Conservation (phyloP, 768 basidiomycete genomes). For the Tremella fuciformis region DNA sequence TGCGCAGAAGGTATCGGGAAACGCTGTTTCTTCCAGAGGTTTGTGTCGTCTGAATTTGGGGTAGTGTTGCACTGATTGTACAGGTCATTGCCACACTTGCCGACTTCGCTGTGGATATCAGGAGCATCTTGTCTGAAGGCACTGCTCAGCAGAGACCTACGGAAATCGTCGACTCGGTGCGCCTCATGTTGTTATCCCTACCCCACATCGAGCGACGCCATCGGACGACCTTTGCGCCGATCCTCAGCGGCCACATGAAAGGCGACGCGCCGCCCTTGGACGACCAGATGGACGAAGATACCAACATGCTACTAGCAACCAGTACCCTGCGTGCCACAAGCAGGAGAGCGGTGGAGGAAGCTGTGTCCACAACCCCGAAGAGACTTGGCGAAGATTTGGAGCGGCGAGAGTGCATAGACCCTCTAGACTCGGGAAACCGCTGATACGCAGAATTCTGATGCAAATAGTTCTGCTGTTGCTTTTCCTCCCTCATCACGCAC, state of each 20-base stretch:
- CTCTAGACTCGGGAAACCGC: not conserved
- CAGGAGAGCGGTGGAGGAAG: conserved; percentile 20
- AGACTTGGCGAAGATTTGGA: conserved; percentile 41
- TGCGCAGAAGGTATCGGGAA: conserved; percentile 6
- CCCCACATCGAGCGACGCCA: conserved; percentile 33
- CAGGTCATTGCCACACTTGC: conserved; percentile 1
- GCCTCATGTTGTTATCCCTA: conserved; percentile 19
- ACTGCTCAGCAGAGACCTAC: not conserved
- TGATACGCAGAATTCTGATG: conserved; percentile 27
- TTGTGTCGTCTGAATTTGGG: not conserved
- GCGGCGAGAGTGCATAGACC: conserved; percentile 34
- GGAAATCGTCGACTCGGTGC: not conserved
- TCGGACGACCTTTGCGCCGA: conserved; percentile 21
- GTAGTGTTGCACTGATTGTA: not conserved
- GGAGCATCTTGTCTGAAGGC: not conserved
- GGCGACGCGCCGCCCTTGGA: not conserved
- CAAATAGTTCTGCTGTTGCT: conserved; percentile 32
- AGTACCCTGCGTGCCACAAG: conserved; percentile 23
- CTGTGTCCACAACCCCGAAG: conserved; percentile 15
- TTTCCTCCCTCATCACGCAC: not conserved
- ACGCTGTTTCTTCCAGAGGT: conserved; percentile 6
- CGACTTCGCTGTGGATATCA: conserved; percentile 3
- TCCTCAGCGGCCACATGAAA: conserved; percentile 6
- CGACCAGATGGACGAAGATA: too few relatives aligned
- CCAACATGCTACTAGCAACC: not conserved